Base-by-base conservation (phyloP, 2,329 filamentous ascomycete genomes). In the Colletotrichum brevisporum region DNA sequence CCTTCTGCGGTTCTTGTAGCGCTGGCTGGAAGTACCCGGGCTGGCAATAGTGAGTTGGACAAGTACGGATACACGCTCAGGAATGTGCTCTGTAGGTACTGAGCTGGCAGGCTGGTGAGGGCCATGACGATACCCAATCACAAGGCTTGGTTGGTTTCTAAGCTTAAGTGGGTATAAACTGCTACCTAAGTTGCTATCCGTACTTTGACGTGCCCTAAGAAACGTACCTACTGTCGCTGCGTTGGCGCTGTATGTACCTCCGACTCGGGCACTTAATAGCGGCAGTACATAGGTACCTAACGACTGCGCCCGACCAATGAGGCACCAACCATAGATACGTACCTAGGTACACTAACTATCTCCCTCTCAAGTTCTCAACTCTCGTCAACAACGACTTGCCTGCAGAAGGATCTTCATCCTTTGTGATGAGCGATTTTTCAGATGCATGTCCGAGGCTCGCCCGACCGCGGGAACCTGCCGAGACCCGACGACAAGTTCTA, bases 121-220 rank as follows among this genome's bases (percentile, higher is more conserved):
- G 16, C 15, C 2, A 39, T 6, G 31, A 57, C 5, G 5, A 15
- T 45, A 43, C 21, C 61, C 61, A 63, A 63, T 58, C 41, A 31
- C n/a, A 21, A 21, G n/a, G 12, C 21, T 43, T 27, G 6, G 18
- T 43, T 27, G 6, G 18, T 21, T 43, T 51, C 31, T 21, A 9
- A 21, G 12, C 13, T 8, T 9, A 5, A 5, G 3, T 8, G 3
- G 8, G 6, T 12, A 31, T 3, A 41, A 58, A 57, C 4, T 63
- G 53, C 15, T 43, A 43, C n/a, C n/a, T n/a, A n/a, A n/a, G 41
- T 12, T 12, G 41, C 13, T n/a, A 24, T 2, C n/a, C n/a, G 4
- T 24, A 36, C 31, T 36, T 36, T 10, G 9, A 36, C 31, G 9
- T 10, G 31, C 6, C 31, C 31, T 31, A 9, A 36, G 31, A 10